phyloP scores from a whole-genome alignment of 768 basidiomycete genomes.

The Cubamyces lactineus region DNA sequence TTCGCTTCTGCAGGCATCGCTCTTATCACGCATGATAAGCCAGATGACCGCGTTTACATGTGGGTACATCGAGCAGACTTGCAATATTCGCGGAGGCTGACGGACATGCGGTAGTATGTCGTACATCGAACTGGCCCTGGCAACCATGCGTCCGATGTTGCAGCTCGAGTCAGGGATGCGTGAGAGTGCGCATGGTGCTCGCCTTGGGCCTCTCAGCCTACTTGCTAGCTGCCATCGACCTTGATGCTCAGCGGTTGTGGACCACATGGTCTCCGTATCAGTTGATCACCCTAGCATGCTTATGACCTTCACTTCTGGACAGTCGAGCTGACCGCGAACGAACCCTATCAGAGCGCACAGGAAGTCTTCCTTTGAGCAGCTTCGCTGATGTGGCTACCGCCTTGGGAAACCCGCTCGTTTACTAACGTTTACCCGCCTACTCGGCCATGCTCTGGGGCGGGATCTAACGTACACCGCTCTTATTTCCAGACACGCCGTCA shows the following conservation, averaged over 20 bases:
- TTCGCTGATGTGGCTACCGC: neutral
- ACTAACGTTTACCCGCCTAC: neutral
- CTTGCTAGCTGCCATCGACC: neutral
- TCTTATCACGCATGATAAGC: constrained; percentile 19
- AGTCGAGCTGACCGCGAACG: constrained; percentile 8
- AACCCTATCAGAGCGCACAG: constrained; percentile 12
- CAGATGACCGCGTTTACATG: constrained; percentile 7
- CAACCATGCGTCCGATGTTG: neutral
- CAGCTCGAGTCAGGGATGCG: neutral
- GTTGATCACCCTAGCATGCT: constrained; percentile 23
- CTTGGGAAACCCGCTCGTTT: constrained; percentile 4
- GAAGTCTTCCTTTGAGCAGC: neutral
- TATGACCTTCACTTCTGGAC: constrained; percentile 4
- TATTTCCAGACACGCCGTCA: neutral
- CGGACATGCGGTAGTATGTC: neutral
- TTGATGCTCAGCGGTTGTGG: constrained; percentile 3
- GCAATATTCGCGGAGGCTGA: neutral
- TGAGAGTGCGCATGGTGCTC: constrained; percentile 4
- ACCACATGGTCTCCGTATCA: constrained; percentile 21
- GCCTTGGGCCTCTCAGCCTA: constrained; percentile 2
- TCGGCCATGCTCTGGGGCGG: neutral
- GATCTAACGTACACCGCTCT: neutral
- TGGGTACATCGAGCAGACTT: neutral
- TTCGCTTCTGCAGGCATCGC: constrained; percentile 9
- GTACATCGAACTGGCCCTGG: neutral